Conservation (phyloP, 164 flowering plant genomes). For the grape (Vitis vinifera) region ASM3070453v1 NC_081808.1:670501-671000, state of each 20-base stretch:
- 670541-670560: constrained; percentile 1
- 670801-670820: too few species aligned
- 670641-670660: constrained; percentile 39
- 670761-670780: neutral
- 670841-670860: neutral
- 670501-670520: constrained; percentile 5
- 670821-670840: neutral
- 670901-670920: neutral
- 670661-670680: constrained; percentile 19
- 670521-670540: constrained; percentile 10
- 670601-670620: constrained; percentile 29
- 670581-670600: constrained; percentile 18
- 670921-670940: constrained; percentile 1
- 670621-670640: constrained; percentile 15
- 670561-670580: constrained; percentile 23
- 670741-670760: neutral
- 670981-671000: neutral
- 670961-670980: constrained; percentile 1
- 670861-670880: neutral
- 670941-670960: constrained; percentile 1
- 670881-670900: neutral
- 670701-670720: neutral
- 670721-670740: neutral
- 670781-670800: too few species aligned
- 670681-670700: neutral